Base-by-base conservation (phyloP, 805 yeast species). In the Hanseniaspora jakobsenii region DNA sequence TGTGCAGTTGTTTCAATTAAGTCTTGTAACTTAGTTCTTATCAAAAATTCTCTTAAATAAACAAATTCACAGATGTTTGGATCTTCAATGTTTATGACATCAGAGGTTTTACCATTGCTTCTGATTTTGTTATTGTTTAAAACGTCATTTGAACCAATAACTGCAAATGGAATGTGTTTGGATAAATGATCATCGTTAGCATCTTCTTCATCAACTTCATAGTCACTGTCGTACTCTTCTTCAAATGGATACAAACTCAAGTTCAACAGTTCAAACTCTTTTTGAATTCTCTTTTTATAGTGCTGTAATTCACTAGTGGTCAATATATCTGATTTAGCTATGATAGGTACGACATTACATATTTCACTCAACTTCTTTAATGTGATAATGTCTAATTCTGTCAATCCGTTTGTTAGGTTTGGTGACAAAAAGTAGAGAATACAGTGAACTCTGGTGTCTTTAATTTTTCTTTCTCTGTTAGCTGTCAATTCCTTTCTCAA, bases 61-160 rank as follows among this genome's bases (percentile, higher is more conserved):
- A 85, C 84, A 69, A 91, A 91, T 66, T 91, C 98, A 65, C 95
- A 86, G 65, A 91, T 97, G 45, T 80, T 75, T 44, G 84, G 86
- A 65, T 91, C 95, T 66, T 87, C 96, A 49, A 91, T 84, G 62
- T 86, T 83, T 57, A 89, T 81, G 14, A 81, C 72, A 27, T 44
- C 48, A 19, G 96, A 96, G 46, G 93, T 86, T 66, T 82, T 78
- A 66, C 97, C 78, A 40, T 95, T 95, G 55, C 89, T 80, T 36
- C 86, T 81, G 21, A 72, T 66, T 55, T 79, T 82, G 47, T 71
- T 75, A 60, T 85, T 93, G 8, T 37, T 29, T 14, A 29, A 27
- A 16, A 38, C 38, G 14, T 38, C 27, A 27, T 44, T 44, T 10
- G 94, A 80, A 35, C 97, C 98, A 47, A 87, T 85, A 30, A 89